Evolutionary conservation across 352 stramenopile genomes (phyloP), one percentile per base, ranked within the genome.

Genomic region (Pythium utonaiense): DNA sequence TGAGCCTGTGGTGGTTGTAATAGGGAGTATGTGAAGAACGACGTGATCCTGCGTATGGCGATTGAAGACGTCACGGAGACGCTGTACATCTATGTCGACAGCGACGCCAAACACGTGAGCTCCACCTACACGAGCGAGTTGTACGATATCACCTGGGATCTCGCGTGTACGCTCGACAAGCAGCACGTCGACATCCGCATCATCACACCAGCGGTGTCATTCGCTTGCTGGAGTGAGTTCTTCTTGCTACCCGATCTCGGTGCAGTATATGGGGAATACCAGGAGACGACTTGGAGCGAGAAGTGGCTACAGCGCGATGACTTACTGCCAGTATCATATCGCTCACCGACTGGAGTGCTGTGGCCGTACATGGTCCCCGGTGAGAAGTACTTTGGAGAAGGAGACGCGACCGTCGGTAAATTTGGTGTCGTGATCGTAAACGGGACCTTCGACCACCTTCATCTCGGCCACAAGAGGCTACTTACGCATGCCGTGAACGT

Each of bases 401-500:
- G 89, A 69, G 77, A 92, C 61, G 70, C 80, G 21, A 16, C 3
- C 21, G 44, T 76, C 78, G 21, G 70, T 78, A 59, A 67, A 83
- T 19, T 51, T n/a, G 44, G 30, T 13, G 49, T 59, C 53, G 68
- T 89, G 31, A 60, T 92, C 33, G 62, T 95, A 16, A 88, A 89
- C 40, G 89, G 89, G 41, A 96, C 86, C 31, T 97, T 97, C 63
- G 89, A 97, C 67, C 80, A 93, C 50, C 71, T 97, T 19, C 89
- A 97, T 70, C 91, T 91, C 51, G 89, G 89, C 19, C 88, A 97
- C 71, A 95, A 91, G 68, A 95, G 94, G 57, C 66, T 97, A 21
- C 71, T 97, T 28, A 87, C 79, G 19, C 55, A 93, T 21, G 88
- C 87, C 1, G 74, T 72, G 8, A 77, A 70, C 56, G 73, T 91